phyloP scores from a whole-genome alignment of 2,329 filamentous ascomycete species.

The Shiraia sp. region DNA sequence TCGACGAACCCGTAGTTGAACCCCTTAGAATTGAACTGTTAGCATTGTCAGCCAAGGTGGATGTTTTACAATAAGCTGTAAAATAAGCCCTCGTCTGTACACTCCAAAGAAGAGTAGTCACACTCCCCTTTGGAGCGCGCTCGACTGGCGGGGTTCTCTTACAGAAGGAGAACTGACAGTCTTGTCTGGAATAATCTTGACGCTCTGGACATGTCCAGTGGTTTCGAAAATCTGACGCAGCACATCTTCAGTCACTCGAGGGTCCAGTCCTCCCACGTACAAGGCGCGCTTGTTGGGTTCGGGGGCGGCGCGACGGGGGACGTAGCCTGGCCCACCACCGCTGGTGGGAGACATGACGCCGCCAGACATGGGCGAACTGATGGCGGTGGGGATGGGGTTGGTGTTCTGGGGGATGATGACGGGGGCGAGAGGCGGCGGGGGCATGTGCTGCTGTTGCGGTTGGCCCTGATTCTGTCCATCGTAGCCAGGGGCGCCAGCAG shows the following conservation, averaged over 20 bases:
- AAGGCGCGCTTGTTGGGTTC: slow-evolving; percentile 98
- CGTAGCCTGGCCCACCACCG: slow-evolving; percentile 72
- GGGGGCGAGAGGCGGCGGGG: slow-evolving; percentile 82
- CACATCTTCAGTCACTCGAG: slow-evolving; percentile 93
- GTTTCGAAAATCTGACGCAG: slow-evolving; percentile 98
- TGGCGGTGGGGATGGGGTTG: slow-evolving; percentile 90
- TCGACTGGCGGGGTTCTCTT: slow-evolving; percentile 14
- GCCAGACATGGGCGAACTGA: slow-evolving; percentile 82
- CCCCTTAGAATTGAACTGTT: slow-evolving; percentile 63
- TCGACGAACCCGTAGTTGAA: slow-evolving; percentile 99
- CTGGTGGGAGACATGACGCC: slow-evolving; percentile 77
- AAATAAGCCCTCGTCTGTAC: slow-evolving; percentile 11
- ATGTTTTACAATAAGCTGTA: slow-evolving; percentile 9
- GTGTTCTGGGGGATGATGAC: slow-evolving; percentile 92
- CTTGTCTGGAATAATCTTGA: slow-evolving; percentile 99
- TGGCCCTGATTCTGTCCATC: slow-evolving; percentile 74
- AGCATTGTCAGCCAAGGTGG: slow-evolving; percentile 14
- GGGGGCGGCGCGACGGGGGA: slow-evolving; percentile 80
- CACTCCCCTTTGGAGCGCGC: slow-evolving; percentile 16
- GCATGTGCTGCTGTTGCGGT: slow-evolving; percentile 75
- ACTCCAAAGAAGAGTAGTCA: slow-evolving; percentile 3
- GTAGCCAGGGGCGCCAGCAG: slow-evolving; percentile 74
- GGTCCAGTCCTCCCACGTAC: slow-evolving; percentile 93
- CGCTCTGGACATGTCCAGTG: slow-evolving; percentile 94
- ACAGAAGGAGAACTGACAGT: slow-evolving; percentile 70